Conservation (phyloP, 805 yeast species). For the Yarrowia sp. region DNA sequence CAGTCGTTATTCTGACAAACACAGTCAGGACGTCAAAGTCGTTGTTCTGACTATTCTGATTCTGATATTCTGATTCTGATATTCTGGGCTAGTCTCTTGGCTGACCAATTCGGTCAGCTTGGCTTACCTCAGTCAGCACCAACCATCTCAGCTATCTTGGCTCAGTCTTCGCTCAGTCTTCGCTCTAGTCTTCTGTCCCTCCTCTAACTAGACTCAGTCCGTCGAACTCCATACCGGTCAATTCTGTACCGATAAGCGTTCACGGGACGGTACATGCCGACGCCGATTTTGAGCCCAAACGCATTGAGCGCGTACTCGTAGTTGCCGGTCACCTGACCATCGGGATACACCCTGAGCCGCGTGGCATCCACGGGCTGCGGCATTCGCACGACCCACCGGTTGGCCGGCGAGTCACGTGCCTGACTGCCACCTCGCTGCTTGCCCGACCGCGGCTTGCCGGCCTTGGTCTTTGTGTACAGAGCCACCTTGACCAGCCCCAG, state of each 20-base stretch:
- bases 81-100: too few species aligned
- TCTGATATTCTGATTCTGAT: too few species aligned
- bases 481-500: conserved; percentile 32
- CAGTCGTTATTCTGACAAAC: too few species aligned
- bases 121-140: too few species aligned
- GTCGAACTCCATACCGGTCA: conserved; percentile 12
- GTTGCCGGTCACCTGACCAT: conserved; percentile 25
- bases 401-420: not conserved
- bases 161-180: too few species aligned
- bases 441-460: not conserved
- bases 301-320: conserved; percentile 21
- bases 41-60: too few species aligned
- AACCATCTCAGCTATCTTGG: too few species aligned
- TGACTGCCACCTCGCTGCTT: not conserved
- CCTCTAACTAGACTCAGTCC: not conserved
- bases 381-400: conserved; percentile 29
- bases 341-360: conserved; percentile 17
- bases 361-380: conserved; percentile 15
- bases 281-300: conserved; percentile 26
- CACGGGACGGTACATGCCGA: conserved; percentile 15
- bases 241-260: conserved; percentile 10
- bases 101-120: too few species aligned
- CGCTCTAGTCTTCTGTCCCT: too few species aligned
- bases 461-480: not conserved
- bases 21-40: too few species aligned